Evolutionary conservation across 192 early-diverging fungal genomes (phyloP), one percentile per base, ranked within the genome.

Genomic region (Gonapodya sp.): DNA sequence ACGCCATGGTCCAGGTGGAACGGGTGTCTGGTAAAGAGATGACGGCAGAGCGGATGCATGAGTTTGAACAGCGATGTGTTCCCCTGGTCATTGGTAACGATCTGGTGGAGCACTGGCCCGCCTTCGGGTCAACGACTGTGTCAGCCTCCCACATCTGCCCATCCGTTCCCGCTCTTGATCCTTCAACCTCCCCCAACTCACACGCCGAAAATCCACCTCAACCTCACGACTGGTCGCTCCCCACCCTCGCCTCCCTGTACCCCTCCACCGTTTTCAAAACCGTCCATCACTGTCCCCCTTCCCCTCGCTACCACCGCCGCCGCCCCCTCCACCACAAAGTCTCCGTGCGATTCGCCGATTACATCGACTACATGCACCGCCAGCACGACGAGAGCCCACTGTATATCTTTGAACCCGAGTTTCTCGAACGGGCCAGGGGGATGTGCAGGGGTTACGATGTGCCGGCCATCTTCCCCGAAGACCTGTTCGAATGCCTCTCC

Each of bases 321-420:
- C 83, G 85, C 1, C 8, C 8, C 46, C 46, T 8, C 46, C 84
- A 80, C 30, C 83, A 83, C 1, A 81, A 78, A 32, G 92, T 93
- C 24, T 89, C 91, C 78, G 81, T 94, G 81, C 84, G 84, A 73
- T 84, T 93, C 80, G 90, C 91, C 81, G 82, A 83, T 35, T 88
- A 88, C 84, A 2, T 73, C 35, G 82, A 84, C 18, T 88, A 88
- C 34, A 73, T 84, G 34, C 36, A 33, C 1, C 64, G 80, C 16
- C 85, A 88, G 35, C 82, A 85, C 36, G 93, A 94, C 80, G 93
- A 94, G 80, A 90, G 88, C 1, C 93, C 93, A 14, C 86, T 95
- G 18, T 95, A 95, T 80, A 94, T 94, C 64, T 95, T 95, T 83
- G 94, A 95, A 73, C 87, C 89, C 72, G 87, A 86, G 24, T 94